A percentile compares a stretch with the other conserved stretches of the same genome.
Evolutionary conservation across 345 rosid species (phyloP).

Genomic region (Hevea brasiliensis): DNA sequence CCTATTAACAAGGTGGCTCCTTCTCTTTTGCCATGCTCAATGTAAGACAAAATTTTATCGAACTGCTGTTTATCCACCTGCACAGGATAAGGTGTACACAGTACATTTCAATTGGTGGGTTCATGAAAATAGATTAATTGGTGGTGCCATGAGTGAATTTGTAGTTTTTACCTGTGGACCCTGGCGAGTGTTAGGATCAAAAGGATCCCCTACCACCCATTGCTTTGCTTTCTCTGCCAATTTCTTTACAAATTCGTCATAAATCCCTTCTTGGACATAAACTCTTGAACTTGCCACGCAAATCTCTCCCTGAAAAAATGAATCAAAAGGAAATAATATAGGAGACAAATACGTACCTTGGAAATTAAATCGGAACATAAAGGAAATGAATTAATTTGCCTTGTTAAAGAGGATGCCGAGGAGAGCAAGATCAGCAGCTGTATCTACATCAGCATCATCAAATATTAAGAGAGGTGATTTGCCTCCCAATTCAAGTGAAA

Average conservation of each 20-base stretch:
- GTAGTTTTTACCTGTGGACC: conserved; percentile 68
- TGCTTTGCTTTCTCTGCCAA: conserved; percentile 52
- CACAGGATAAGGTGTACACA: neutral
- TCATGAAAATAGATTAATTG: neutral
- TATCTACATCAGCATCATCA: conserved; percentile 67
- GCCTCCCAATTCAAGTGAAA: conserved; percentile 80
- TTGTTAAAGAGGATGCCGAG: conserved; percentile 52
- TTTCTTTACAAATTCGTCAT: conserved; percentile 50
- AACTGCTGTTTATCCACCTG: conserved; percentile 64
- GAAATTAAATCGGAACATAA: too few species aligned
- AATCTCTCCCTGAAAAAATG: conserved; percentile 55
- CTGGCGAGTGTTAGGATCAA: conserved; percentile 48
- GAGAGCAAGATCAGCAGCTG: conserved; percentile 64
- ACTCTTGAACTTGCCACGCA: conserved; percentile 78
- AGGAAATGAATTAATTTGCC: conserved; percentile 25
- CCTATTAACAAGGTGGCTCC: conserved; percentile 73
- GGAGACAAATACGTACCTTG: neutral
- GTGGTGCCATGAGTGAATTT: too few species aligned
- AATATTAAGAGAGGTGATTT: conserved; percentile 80
- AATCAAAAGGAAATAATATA: too few species aligned
- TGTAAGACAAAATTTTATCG: conserved; percentile 57
- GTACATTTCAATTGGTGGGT: neutral
- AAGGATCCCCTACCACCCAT: conserved; percentile 73
- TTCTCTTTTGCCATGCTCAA: conserved; percentile 63
- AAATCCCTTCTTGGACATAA: conserved; percentile 79